Conservation (phyloP, 1,284 basidiomycete genomes). For the Amylostereum areolatum region DNA sequence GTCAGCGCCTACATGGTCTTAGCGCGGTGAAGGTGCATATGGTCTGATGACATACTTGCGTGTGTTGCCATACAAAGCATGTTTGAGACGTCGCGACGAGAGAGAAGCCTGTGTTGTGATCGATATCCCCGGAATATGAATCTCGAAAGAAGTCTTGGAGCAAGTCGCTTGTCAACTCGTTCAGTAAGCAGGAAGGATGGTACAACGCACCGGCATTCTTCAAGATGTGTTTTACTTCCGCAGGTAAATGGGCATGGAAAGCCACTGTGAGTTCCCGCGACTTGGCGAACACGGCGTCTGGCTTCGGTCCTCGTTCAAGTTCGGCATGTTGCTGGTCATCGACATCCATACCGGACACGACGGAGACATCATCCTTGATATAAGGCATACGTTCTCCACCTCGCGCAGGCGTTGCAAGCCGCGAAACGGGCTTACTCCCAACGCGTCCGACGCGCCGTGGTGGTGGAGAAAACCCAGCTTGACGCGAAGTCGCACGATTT, state of each 20-base stretch:
- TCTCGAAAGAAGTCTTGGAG: constrained; percentile 59
- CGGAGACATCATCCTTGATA: constrained; percentile 29
- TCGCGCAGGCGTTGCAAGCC: constrained; percentile 23
- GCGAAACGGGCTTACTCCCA: constrained; percentile 20
- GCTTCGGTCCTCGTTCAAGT: constrained; percentile 27
- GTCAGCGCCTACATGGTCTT: constrained; percentile 42
- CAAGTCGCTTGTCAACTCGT: too few species aligned
- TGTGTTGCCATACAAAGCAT: constrained; percentile 80
- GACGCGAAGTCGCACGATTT: constrained; percentile 12
- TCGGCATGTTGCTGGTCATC: constrained; percentile 36
- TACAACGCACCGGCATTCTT: constrained; percentile 51
- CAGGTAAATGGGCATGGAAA: constrained; percentile 64
- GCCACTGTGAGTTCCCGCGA: constrained; percentile 65
- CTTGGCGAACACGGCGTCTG: constrained; percentile 60
- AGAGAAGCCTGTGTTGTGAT: constrained; percentile 65
- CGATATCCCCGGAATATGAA: constrained; percentile 64
- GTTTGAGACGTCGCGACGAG: constrained; percentile 65
- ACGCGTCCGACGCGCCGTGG: constrained; percentile 14
- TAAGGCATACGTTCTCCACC: constrained; percentile 8
- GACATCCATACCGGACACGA: constrained; percentile 54
- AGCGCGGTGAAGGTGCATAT: neutral
- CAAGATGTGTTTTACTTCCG: constrained; percentile 68
- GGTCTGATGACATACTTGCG: constrained; percentile 39
- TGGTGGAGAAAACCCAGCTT: constrained; percentile 12
- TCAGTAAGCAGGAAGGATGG: neutral